Conservation (phyloP, 306 rosid genomes). For the Malus asiatica region DNA sequence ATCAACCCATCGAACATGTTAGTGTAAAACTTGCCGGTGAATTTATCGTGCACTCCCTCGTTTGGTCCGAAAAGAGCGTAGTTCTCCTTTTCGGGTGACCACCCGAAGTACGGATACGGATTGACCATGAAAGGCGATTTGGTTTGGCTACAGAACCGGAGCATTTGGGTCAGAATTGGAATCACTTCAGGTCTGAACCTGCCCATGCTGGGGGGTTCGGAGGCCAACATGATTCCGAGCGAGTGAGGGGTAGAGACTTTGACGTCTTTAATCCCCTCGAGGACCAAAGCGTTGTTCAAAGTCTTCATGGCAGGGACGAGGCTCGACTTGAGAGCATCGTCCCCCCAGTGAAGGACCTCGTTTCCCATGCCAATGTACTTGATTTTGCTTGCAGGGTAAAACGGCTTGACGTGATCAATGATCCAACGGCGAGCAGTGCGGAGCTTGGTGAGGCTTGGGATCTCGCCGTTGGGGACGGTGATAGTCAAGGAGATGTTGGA, state of each 20-base stretch:
- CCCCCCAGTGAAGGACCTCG: slow-evolving; percentile 68
- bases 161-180: slow-evolving; percentile 47
- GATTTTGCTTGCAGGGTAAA: slow-evolving; percentile 51
- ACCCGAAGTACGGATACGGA: slow-evolving; percentile 82
- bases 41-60: slow-evolving; percentile 41
- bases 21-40: slow-evolving; percentile 46
- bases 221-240: slow-evolving; percentile 44
- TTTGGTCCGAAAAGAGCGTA: slow-evolving; percentile 58
- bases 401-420: slow-evolving; percentile 36
- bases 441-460: slow-evolving; percentile 15
- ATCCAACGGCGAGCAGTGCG: slow-evolving; percentile 56
- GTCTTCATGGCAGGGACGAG: slow-evolving; percentile 78
- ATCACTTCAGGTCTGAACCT: slow-evolving; percentile 50
- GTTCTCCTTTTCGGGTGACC: slow-evolving; percentile 43
- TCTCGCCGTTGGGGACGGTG: slow-evolving; percentile 71
- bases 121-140: slow-evolving; percentile 73
- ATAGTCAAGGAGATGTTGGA: slow-evolving; percentile 61
- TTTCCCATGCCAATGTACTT: slow-evolving; percentile 66
- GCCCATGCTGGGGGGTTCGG: slow-evolving; percentile 65
- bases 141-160: slow-evolving; percentile 45
- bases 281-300: slow-evolving; percentile 52
- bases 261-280: slow-evolving; percentile 52
- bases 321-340: slow-evolving; percentile 18
- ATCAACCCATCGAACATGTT: slow-evolving; percentile 65
- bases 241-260: slow-evolving; percentile 82